Conservation (phyloP, 768 basidiomycete species). For the Pleurotus sapidus region DNA sequence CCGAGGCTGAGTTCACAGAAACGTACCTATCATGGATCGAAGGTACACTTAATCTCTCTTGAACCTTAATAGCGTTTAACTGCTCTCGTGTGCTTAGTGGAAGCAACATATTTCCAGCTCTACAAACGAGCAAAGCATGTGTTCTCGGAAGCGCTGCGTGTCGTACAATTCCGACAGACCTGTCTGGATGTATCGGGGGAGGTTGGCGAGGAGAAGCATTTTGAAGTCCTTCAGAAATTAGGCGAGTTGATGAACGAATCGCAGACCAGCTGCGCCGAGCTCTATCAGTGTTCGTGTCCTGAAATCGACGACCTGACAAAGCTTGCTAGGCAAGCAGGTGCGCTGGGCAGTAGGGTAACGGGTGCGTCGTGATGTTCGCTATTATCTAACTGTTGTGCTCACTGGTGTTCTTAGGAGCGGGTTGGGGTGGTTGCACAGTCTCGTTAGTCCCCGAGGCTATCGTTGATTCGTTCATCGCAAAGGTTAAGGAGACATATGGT, state of each 20-base stretch:
- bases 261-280: constrained; percentile 62
- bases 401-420: constrained; percentile 53
- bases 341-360: constrained; percentile 81
- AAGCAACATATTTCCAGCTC: constrained; percentile 78
- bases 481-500: constrained; percentile 55
- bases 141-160: constrained; percentile 75
- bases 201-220: constrained; percentile 12
- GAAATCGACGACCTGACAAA: constrained; percentile 71
- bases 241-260: constrained; percentile 80
- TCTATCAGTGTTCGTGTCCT: constrained; percentile 79
- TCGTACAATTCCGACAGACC: constrained; percentile 70
- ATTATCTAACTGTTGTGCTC: neutral
- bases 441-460: constrained; percentile 68
- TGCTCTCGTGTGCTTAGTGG: constrained; percentile 42
- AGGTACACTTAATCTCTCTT: constrained; percentile 40
- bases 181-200: constrained; percentile 45
- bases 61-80: constrained; percentile 6
- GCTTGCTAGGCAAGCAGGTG: constrained; percentile 68
- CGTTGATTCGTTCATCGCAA: constrained; percentile 62
- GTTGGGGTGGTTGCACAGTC: constrained; percentile 91
- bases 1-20: constrained; percentile 51
- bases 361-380: constrained; percentile 33
- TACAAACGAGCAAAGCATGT: constrained; percentile 84
- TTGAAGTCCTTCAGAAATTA: constrained; percentile 40
- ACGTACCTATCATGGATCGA: constrained; percentile 80